phyloP scores from a whole-genome alignment of 805 yeast genomes.

The Spathaspora passalidarum region DNA sequence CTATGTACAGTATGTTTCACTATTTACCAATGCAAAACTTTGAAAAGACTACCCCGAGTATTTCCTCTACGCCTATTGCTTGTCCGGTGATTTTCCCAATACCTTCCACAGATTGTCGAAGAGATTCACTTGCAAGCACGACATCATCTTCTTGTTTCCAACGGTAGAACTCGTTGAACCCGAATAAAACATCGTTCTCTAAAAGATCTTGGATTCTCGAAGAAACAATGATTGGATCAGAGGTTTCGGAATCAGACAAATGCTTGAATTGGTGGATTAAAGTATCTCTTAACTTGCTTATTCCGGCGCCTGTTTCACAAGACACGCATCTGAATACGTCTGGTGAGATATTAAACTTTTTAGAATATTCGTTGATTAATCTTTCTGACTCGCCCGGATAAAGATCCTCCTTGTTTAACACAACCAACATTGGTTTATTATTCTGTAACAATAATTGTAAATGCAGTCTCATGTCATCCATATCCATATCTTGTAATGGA shows the following conservation, averaged over 20 bases:
- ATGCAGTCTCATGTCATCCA: constrained; percentile 6
- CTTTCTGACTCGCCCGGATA: constrained; percentile 16
- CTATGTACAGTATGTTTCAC: background rate
- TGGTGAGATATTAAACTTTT: constrained; percentile 12
- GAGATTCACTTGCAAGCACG: constrained; percentile 75
- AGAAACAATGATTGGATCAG: constrained; percentile 72
- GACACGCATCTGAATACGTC: constrained; percentile 44
- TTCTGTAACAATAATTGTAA: constrained; percentile 13
- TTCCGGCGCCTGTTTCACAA: constrained; percentile 57
- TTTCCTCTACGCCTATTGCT: constrained; percentile 83
- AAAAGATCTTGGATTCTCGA: constrained; percentile 74
- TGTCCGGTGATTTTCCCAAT: constrained; percentile 92
- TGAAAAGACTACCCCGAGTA: constrained; percentile 86
- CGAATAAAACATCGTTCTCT: constrained; percentile 69
- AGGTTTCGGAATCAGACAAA: constrained; percentile 46
- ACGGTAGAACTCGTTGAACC: constrained; percentile 60
- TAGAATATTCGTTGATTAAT: constrained; percentile 7
- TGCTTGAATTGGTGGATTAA: constrained; percentile 47
- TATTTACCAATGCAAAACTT: constrained; percentile 93
- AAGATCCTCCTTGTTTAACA: constrained; percentile 63
- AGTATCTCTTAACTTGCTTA: constrained; percentile 39
- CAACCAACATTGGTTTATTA: constrained; percentile 36
- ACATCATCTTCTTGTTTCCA: constrained; percentile 60
- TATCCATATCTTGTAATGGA: constrained; percentile 42
- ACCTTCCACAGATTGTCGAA: constrained; percentile 74